phyloP scores from a whole-genome alignment of 2,329 filamentous ascomycete species.

The Arthroderma sp. region DNA sequence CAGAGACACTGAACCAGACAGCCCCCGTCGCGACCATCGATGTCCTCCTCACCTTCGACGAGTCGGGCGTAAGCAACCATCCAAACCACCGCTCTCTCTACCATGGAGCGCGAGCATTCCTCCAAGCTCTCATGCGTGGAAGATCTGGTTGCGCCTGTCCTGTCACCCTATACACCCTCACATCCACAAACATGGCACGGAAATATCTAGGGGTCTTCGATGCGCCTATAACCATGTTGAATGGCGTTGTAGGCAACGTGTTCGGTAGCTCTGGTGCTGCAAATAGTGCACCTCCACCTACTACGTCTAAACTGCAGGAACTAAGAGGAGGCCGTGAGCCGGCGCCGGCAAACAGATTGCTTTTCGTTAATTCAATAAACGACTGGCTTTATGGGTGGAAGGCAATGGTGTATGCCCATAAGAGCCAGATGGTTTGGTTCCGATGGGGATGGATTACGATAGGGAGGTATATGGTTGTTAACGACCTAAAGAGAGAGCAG shows the following conservation, averaged over 20 bases:
- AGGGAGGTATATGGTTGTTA: constrained; percentile 90
- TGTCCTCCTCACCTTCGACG: constrained; percentile 80
- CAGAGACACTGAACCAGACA: constrained; percentile 19
- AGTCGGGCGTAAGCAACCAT: constrained; percentile 68
- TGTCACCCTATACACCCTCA: constrained; percentile 75
- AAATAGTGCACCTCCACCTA: not conserved
- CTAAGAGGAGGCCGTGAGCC: constrained; percentile 9
- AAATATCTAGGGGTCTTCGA: constrained; percentile 78
- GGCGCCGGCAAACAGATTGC: constrained; percentile 29
- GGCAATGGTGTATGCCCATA: constrained; percentile 82
- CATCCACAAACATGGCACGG: constrained; percentile 56
- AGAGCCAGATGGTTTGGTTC: constrained; percentile 98
- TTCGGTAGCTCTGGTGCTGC: not conserved
- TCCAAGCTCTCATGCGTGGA: constrained; percentile 52
- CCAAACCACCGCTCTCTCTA: constrained; percentile 89
- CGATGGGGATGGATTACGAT: constrained; percentile 87
- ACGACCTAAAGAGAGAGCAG: constrained; percentile 56
- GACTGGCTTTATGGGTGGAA: constrained; percentile 58
- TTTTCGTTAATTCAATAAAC: constrained; percentile 58
- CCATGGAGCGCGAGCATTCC: constrained; percentile 64
- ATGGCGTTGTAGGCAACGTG: constrained; percentile 37
- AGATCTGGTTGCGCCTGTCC: constrained; percentile 56
- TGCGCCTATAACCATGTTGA: constrained; percentile 54
- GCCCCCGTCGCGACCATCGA: constrained; percentile 53
- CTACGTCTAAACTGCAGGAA: constrained; percentile 11